phyloP scores from a whole-genome alignment of 305 asterid species.

The Fraxinus floribunda region DNA sequence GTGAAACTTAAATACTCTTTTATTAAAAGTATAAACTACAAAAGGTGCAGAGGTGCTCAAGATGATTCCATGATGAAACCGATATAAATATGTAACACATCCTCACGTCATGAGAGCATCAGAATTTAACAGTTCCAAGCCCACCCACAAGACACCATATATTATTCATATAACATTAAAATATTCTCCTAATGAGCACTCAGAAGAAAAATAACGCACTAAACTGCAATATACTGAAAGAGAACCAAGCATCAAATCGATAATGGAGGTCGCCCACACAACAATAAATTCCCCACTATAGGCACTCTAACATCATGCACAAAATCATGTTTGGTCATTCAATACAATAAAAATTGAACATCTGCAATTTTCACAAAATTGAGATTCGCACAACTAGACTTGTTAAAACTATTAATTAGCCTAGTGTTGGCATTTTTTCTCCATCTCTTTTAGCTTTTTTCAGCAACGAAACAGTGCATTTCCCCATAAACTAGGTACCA shows the following conservation, averaged over 20 bases:
- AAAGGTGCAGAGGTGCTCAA: conserved; percentile 14
- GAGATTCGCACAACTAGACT: neutral
- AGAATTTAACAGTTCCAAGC: conserved; percentile 31
- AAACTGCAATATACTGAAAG: conserved; percentile 23
- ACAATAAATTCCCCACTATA: conserved; percentile 27
- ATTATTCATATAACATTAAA: conserved; percentile 15
- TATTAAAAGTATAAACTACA: conserved; percentile 10
- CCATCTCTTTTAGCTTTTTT: neutral
- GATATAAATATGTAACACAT: conserved; percentile 6
- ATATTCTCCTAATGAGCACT: conserved; percentile 39
- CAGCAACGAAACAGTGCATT: neutral
- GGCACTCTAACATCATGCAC: conserved; percentile 9
- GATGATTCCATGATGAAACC: conserved; percentile 21
- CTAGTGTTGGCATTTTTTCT: neutral
- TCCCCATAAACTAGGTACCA: neutral
- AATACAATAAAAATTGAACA: neutral
- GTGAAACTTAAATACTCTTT: conserved; percentile 20
- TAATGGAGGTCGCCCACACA: neutral
- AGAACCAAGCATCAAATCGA: conserved; percentile 29
- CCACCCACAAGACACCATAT: conserved; percentile 9
- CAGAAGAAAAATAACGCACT: conserved; percentile 13
- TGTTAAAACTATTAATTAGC: neutral
- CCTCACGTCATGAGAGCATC: conserved; percentile 31
- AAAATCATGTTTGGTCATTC: neutral
- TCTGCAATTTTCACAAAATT: neutral